Evolutionary conservation across 148 eudicot genomes (phyloP), one percentile per base, ranked within the genome.

Genomic region (Vaccinium darrowii): DNA sequence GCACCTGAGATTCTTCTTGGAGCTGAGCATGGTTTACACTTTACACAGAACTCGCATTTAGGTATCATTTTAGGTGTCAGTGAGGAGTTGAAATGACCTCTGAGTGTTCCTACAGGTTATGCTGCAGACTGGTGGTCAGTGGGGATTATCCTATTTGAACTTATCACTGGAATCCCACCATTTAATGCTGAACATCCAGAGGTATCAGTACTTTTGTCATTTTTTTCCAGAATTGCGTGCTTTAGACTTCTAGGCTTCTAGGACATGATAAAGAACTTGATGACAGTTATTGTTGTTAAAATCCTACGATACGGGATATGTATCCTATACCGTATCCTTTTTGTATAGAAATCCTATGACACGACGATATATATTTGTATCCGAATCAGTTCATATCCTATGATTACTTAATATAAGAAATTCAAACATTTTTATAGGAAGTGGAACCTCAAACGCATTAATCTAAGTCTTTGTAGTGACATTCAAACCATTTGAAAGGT

Each of bases 81-180:
- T 65, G n/a, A 83, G 83, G 13, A 77, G 81, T 82, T 77, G 43
- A 78, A 87, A 80, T 84, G 62, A 80, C 51, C 53, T 73, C 74
- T 82, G 74, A 58, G 36, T 77, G 10, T 72, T 81, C 53, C 10
- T 89, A 84, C 90, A 92, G 95, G 95, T 87, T 85, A 81, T 88
- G 93, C 95, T 85, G 92, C 93, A n/a, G 95, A 93, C 81, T 93
- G 95, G 95, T 93, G 95, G 95, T 91, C 95, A 21, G 93, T 93
- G 50, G 95, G 95, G 63, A 89, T 93, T 67, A 88, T 93, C 84
- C 81, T 93, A 33, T 93, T 91, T 81, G 93, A 93, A 77, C 84
- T 93, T 19, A 86, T 93, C 47, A 90, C 91, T 23, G 95, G 95
- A 83, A 74, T 86, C 79, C 93, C 95, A 54, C 93, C 95, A 71